Evolutionary conservation across 164 flowering plant genomes (phyloP).

Genomic region (Malania oleifera): DNA sequence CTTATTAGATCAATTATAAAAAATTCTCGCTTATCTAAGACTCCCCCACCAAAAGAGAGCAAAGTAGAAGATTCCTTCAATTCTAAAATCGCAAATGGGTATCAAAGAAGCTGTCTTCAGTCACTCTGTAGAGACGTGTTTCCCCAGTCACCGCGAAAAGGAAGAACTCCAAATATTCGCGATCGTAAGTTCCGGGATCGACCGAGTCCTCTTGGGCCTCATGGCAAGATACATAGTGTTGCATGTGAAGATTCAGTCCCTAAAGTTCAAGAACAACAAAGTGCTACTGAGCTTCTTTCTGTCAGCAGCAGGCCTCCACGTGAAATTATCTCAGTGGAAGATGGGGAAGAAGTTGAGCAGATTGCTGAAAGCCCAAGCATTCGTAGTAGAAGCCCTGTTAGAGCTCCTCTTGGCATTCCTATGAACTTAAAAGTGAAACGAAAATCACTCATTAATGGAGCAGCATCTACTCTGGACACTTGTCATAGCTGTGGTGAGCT

Average conservation of each 20-base stretch:
- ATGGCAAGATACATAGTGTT: conserved; percentile 4
- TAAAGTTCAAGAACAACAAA: conserved; percentile 24
- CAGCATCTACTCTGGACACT: neutral
- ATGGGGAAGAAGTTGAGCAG: conserved; percentile 44
- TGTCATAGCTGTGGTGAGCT: conserved; percentile 1
- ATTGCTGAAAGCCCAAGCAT: conserved; percentile 17
- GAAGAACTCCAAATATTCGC: conserved; percentile 3
- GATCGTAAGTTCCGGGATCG: conserved; percentile 7
- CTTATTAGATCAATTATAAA: conserved; percentile 1
- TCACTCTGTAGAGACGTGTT: conserved; percentile 2
- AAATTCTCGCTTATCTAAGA: neutral
- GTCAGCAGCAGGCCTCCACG: conserved; percentile 24
- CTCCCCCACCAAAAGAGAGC: conserved; percentile 3
- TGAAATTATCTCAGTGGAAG: conserved; percentile 27
- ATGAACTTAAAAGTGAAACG: neutral
- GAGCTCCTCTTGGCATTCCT: conserved; percentile 38
- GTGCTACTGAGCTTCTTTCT: conserved; percentile 29
- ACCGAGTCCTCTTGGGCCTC: conserved; percentile 4
- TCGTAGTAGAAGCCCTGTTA: conserved; percentile 26
- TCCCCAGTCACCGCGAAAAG: conserved; percentile 4
- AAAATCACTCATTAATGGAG: neutral
- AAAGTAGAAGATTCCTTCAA: neutral
- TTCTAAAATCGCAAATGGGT: neutral
- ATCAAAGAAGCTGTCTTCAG: conserved; percentile 3
- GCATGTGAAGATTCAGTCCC: neutral